Evolutionary conservation across 108 stramenopile species (phyloP).

Genomic region (Nannochloropsis granulata): DNA sequence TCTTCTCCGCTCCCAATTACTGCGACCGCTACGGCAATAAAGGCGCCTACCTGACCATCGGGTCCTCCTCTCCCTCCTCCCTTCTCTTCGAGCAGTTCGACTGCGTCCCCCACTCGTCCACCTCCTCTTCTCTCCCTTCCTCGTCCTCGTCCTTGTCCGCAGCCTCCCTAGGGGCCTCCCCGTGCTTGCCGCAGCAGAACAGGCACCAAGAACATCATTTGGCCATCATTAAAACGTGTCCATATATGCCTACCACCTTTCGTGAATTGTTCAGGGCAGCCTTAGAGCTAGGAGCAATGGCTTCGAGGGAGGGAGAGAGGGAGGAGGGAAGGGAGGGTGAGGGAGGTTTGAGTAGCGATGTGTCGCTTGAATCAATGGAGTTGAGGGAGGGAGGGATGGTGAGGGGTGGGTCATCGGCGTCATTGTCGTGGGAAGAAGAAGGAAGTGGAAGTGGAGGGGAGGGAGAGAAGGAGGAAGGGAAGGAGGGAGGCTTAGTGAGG

Average conservation of each 20-base stretch:
- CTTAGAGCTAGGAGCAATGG: conserved; percentile 23
- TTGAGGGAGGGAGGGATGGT: background rate
- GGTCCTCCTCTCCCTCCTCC: background rate
- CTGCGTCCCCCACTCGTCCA: background rate
- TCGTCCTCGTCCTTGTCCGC: background rate
- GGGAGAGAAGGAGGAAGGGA: background rate
- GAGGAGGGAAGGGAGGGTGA: background rate
- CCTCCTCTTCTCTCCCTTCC: background rate
- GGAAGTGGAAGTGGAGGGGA: too few species aligned
- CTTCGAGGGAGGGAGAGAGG: background rate
- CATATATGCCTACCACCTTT: conserved; percentile 43
- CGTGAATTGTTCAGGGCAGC: conserved; percentile 33
- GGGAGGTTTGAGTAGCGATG: background rate
- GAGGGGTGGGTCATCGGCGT: background rate
- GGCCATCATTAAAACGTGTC: conserved; percentile 37
- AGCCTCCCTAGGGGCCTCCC: background rate
- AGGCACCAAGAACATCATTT: conserved; percentile 24
- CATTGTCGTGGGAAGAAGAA: background rate
- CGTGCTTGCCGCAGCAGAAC: background rate
- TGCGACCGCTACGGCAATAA: conserved; percentile 46
- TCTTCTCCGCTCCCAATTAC: conserved; percentile 48
- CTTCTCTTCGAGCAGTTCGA: background rate
- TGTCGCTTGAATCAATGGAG: background rate
- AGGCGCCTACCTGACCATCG: conserved; percentile 34
- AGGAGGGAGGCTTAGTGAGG: background rate